Evolutionary conservation across 148 eudicot species (phyloP), one percentile per base, ranked within the genome.

Genomic region (Talinum fruticosum): DNA sequence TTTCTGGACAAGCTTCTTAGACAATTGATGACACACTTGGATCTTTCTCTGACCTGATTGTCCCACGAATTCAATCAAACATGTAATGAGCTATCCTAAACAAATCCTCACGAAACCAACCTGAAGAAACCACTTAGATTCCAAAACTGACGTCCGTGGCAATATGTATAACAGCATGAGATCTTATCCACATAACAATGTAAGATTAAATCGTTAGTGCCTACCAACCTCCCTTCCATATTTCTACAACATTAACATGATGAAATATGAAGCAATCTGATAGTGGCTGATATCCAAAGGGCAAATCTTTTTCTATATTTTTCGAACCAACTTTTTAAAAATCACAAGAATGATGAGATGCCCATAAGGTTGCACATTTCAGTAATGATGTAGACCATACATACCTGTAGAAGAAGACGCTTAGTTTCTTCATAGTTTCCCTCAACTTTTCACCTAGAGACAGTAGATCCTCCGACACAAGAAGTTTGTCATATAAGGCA

Each of bases 401-500:
- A n/a, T 87, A 91, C 98, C 98, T 89, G 86, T 29, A 93, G 89
- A 66, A 93, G 89, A 62, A 86, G 86, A 49, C 66, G 77, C 72
- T 88, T 86, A 13, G 98, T 91, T 69, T 82, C 96, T 75, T 82
- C 89, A 69, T 84, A 91, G 73, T 84, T 10, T 83, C 72, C 79
- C 98, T 82, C 77, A 93, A 80, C 64, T 78, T 82, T 84, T 86
- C 85, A n/a, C 98, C 98, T 78, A 93, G 87, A 13, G 90, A 51
- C 86, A 66, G 76, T 37, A 91, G 67, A 8, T 90, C 93, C 67
- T 91, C 87, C 0, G 91, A 85, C 18, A 93, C 98, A 54, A 93
- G 84, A 24, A 91, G 89, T 79, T 91, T 89, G 82, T 93, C 98
- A 70, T 93, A 91, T 82, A 91, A 78, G 81, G 97, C 86, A 47